phyloP scores from a whole-genome alignment of 73 alveolate species.

The Blepharisma stoltei region DNA sequence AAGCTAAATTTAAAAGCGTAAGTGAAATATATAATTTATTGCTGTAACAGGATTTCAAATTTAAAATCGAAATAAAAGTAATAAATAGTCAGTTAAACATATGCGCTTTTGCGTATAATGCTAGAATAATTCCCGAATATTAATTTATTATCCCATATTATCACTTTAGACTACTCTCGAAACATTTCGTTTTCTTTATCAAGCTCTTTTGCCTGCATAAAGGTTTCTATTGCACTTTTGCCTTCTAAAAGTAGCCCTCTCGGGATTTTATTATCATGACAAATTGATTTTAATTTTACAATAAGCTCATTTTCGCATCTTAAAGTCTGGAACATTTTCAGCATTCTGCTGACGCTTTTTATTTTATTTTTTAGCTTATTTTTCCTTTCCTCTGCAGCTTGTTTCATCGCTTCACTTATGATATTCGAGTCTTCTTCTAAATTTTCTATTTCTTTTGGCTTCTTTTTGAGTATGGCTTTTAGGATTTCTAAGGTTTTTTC shows the following conservation, averaged over 20 bases:
- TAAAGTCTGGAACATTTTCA: conserved; percentile 54
- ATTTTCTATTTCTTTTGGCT: conserved; percentile 63
- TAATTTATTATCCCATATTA: too few relatives aligned
- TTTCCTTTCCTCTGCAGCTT: conserved; percentile 37
- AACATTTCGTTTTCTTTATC: too few relatives aligned
- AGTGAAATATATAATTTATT: too few relatives aligned
- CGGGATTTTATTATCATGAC: conserved; percentile 1
- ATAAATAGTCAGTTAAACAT: too few relatives aligned
- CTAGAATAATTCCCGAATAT: too few relatives aligned
- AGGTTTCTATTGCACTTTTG: conserved; percentile 7
- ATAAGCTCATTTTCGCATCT: conserved; percentile 35
- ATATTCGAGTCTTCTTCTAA: conserved; percentile 54
- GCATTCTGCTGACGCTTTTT: conserved; percentile 65
- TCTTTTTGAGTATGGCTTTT: conserved; percentile 37
- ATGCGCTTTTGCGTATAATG: too few relatives aligned
- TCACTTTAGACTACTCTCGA: too few relatives aligned
- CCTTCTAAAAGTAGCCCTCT: conserved; percentile 29
- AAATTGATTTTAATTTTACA: conserved; percentile 31
- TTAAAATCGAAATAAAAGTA: too few relatives aligned
- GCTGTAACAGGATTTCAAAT: too few relatives aligned
- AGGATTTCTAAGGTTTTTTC: conserved; percentile 80
- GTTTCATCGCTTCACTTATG: conserved; percentile 46
- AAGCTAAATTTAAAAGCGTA: too few relatives aligned
- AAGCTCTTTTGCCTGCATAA: too few relatives aligned
- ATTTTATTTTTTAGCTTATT: conserved; percentile 63